These are phyloP conservation scores for Colletotrichum euphorbiae DNA, from an alignment of 2,329 filamentous ascomycete genomes.

Conservation along the genomic window DNA sequence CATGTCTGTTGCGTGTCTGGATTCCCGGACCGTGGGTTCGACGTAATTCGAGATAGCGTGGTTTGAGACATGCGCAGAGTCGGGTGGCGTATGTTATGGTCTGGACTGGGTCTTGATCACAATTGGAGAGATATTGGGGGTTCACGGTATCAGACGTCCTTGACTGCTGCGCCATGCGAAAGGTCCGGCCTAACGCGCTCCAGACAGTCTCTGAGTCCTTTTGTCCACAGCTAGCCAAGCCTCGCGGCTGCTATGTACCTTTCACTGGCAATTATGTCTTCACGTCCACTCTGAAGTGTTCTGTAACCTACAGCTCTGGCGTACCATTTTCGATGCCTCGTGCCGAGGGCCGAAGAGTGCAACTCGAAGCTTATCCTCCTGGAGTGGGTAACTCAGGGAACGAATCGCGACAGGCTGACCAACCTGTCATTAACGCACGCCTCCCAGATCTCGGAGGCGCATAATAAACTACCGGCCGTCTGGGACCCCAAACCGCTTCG, in stretches of 20 bases:
- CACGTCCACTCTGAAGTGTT: background rate
- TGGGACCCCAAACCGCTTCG: background rate
- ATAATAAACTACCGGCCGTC: background rate
- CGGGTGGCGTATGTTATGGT: background rate
- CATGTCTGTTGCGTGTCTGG: background rate
- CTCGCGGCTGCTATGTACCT: background rate
- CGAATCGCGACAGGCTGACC: background rate
- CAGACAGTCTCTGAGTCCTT: background rate
- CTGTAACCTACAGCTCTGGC: background rate
- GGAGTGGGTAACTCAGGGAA: background rate
- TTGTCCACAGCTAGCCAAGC: background rate
- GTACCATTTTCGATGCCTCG: background rate
- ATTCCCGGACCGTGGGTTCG: background rate
- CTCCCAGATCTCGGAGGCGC: background rate
- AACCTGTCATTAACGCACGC: background rate
- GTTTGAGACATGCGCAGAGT: background rate
- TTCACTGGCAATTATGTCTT: background rate
- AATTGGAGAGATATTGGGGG: background rate
- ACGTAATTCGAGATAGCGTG: background rate
- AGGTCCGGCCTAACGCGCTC: background rate
- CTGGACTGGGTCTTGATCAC: background rate
- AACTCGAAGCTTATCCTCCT: background rate
- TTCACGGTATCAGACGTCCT: conserved; percentile 1
- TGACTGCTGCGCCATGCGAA: background rate
- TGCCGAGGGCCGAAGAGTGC: background rate